These are phyloP conservation scores for Angomonas ambiguus DNA, from an alignment of 208 protist genomes.

Conservation along the genomic window DNA sequence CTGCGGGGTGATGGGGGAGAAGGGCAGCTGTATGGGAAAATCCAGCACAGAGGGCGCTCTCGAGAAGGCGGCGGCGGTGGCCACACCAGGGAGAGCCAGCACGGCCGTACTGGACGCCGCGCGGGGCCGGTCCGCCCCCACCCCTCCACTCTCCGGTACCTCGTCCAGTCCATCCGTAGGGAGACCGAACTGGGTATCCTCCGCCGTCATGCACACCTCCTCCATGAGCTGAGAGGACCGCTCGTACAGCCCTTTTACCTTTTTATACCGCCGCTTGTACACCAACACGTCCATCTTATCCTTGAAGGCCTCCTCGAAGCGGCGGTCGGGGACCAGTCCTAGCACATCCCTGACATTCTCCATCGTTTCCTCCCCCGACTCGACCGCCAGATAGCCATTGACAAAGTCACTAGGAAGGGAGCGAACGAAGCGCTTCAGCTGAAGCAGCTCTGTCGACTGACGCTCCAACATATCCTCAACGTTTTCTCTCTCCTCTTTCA, in stretches of 20 bases:
- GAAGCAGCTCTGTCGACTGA: conserved; percentile 38
- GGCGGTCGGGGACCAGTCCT: conserved; percentile 56
- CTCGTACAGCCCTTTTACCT: conserved; percentile 23
- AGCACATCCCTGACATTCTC: background rate
- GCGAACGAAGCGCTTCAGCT: conserved; percentile 47
- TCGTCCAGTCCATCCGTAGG: background rate
- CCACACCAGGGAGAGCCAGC: background rate
- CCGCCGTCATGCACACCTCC: conserved; percentile 32
- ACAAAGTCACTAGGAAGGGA: conserved; percentile 23
- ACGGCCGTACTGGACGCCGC: background rate
- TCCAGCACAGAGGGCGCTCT: conserved; percentile 15
- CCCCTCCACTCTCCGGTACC: background rate
- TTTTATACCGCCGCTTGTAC: conserved; percentile 24
- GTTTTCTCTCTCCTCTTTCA: conserved; percentile 14
- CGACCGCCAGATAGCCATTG: conserved; percentile 10
- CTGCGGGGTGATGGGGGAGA: conserved; percentile 34
- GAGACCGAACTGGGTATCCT: conserved; percentile 23
- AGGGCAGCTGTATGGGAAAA: conserved; percentile 38
- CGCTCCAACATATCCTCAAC: conserved; percentile 20
- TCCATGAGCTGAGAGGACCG: conserved; percentile 28
- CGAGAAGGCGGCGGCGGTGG: background rate
- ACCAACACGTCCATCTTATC: conserved; percentile 69
- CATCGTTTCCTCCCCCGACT: background rate
- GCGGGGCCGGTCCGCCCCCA: background rate
- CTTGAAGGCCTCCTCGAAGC: conserved; percentile 66